These are phyloP conservation scores for Hypoxylon fuscum DNA, from an alignment of 495 filamentous ascomycete genomes.

Conservation along the genomic window DNA sequence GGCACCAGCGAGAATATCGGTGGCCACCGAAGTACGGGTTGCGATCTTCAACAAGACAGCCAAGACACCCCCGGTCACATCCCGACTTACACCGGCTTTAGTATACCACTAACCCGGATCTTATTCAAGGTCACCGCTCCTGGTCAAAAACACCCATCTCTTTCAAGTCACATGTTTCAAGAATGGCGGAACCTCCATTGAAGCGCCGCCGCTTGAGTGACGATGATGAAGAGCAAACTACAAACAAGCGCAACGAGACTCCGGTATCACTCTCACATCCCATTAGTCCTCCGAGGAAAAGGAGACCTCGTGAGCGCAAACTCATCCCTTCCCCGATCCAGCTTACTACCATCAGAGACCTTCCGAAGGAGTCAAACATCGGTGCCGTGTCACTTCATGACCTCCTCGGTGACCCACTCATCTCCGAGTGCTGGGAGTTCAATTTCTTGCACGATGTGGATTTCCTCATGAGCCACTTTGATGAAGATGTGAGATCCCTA, in stretches of 20 bases:
- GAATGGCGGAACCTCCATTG: constrained; percentile 37
- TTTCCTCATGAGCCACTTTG: constrained; percentile 71
- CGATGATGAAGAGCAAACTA: constrained; percentile 1
- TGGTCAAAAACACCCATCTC: too few relatives aligned
- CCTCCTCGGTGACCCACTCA: constrained; percentile 82
- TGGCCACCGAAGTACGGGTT: not conserved
- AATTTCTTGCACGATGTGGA: constrained; percentile 87
- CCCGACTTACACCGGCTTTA: too few relatives aligned
- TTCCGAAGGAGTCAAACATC: constrained; percentile 68
- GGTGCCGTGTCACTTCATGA: constrained; percentile 74
- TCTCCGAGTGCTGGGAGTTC: constrained; percentile 89
- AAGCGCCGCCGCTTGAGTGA: constrained; percentile 36
- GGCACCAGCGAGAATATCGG: not conserved
- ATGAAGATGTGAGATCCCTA: constrained; percentile 70
- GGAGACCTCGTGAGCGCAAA: constrained; percentile 27
- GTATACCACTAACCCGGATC: too few relatives aligned
- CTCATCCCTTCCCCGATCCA: constrained; percentile 70
- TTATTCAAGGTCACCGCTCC: too few relatives aligned
- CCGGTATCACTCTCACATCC: constrained; percentile 47
- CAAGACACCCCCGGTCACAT: too few relatives aligned
- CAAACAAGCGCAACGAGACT: not conserved
- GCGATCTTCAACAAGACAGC: too few relatives aligned
- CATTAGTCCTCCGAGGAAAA: constrained; percentile 54
- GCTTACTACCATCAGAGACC: constrained; percentile 74
- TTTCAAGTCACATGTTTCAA: not conserved